Percentiles rank a stretch among this genome's conserved stretches.
Conservation (phyloP, 2,329 filamentous ascomycete genomes). For the Cytospora mali region DNA sequence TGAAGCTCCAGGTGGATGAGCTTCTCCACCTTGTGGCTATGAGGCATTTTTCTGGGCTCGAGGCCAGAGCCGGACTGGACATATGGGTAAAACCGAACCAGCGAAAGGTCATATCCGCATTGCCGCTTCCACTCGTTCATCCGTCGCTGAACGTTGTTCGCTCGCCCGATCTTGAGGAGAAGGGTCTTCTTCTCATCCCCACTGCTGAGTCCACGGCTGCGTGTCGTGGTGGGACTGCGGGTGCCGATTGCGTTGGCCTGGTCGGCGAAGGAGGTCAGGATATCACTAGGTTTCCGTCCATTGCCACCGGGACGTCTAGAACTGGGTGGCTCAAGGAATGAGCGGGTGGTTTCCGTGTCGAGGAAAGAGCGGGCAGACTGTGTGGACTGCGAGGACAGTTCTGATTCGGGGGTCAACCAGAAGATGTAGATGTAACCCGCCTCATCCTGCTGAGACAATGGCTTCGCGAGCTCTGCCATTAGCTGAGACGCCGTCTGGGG, state of each 20-base stretch:
- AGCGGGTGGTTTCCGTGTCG: slow-evolving; percentile 58
- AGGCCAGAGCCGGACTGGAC: slow-evolving; percentile 48
- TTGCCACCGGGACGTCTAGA: slow-evolving; percentile 37
- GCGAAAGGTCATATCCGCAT: slow-evolving; percentile 84
- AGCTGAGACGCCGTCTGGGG: slow-evolving; percentile 71
- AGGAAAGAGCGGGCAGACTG: slow-evolving; percentile 64
- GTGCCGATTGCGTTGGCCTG: slow-evolving; percentile 31
- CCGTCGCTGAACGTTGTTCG: slow-evolving; percentile 83
- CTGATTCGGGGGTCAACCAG: slow-evolving; percentile 78
- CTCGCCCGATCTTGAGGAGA: slow-evolving; percentile 67
- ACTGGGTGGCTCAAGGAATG: slow-evolving; percentile 56
- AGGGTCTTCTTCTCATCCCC: slow-evolving; percentile 57
- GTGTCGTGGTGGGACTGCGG: slow-evolving; percentile 28
- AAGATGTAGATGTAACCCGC: slow-evolving; percentile 98
- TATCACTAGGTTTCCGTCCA: slow-evolving; percentile 56
- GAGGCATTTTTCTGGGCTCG: slow-evolving; percentile 72
- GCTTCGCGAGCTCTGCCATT: slow-evolving; percentile 74
- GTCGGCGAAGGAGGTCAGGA: slow-evolving; percentile 54
- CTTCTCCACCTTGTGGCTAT: slow-evolving; percentile 85
- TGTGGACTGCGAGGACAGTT: slow-evolving; percentile 55
- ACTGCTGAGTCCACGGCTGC: slow-evolving; percentile 29
- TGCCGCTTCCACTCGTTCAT: slow-evolving; percentile 93
- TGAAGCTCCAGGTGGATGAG: slow-evolving; percentile 89
- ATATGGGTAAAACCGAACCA: slow-evolving; percentile 93
- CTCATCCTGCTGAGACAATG: slow-evolving; percentile 74